Evolutionary conservation across 2,329 filamentous ascomycete genomes (phyloP), one percentile per base, ranked within the genome.

Genomic region (Lachnellula willkommii): DNA sequence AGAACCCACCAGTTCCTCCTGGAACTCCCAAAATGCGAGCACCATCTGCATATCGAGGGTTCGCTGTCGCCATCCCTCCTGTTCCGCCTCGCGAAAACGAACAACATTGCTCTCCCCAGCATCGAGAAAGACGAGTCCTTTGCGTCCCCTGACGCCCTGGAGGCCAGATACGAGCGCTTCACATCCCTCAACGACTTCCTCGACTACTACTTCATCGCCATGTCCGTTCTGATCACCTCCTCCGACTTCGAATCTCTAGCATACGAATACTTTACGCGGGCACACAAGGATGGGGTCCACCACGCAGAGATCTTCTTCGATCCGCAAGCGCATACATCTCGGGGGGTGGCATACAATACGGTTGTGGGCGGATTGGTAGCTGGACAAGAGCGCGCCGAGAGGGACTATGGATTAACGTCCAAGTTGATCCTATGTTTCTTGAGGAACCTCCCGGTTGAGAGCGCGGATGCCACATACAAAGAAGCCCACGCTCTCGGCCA

Each of bases 291-390:
- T 59, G 82, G 82, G 39, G 83, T 91, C 1, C 77, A 81, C 49
- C 88, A 92, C 66, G 85, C 85, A 14, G 88, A 92, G 70, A 79
- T 90, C 61, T 92, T 90, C 74, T 91, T 92, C 73, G 89, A 92
- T 69, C 88, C 88, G 1, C 88, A 92, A 70, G 87, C 85, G 1
- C 89, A 92, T 70, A 79, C 82, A 4, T 73, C 72, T 12, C 79
- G 87, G 17, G 84, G 84, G 5, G 73, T 92, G 3, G 62, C 76
- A 7, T 86, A 89, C 66, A 73, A 78, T 15, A 85, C 81, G 2
- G 79, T 91, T 22, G 77, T 90, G 3, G 68, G 71, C 3, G 89
- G 88, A 2, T 83, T 90, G 63, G 73, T 73, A 0, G 75, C 76
- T 1, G 88, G 85, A 1, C 79, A 84, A 63, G 66, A 72, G 53